A percentile compares a stretch with the other conserved stretches of the same genome.
These are phyloP conservation scores for Hyphopichia pseudoburtonii DNA, from an alignment of 1,139 yeast genomes.

Conservation along the genomic window DNA sequence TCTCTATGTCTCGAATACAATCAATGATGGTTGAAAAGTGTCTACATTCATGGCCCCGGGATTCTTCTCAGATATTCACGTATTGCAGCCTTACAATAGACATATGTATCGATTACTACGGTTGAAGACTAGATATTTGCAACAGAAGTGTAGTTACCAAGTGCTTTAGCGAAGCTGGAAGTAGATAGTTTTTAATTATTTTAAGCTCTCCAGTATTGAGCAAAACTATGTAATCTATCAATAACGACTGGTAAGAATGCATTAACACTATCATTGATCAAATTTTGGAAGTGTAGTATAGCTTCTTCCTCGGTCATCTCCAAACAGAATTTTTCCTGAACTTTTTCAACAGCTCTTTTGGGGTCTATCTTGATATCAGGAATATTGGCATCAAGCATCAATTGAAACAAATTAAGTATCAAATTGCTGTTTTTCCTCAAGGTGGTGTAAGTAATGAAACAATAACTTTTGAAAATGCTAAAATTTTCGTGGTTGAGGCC, in stretches of 20 bases:
- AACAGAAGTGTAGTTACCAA: too few relatives aligned
- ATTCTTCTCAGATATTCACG: too few relatives aligned
- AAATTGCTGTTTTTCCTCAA: slow-evolving; percentile 85
- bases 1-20: too few relatives aligned
- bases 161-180: too few relatives aligned
- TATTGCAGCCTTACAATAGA: too few relatives aligned
- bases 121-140: too few relatives aligned
- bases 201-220: slow-evolving; percentile 95
- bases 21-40: too few relatives aligned
- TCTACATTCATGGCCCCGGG: too few relatives aligned
- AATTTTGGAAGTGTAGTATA: slow-evolving; percentile 85
- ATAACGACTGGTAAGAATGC: slow-evolving; percentile 94
- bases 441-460: slow-evolving; percentile 92
- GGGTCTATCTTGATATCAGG: slow-evolving; percentile 82
- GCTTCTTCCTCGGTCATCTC: slow-evolving; percentile 97
- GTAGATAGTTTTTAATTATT: background rate
- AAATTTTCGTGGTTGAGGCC: slow-evolving; percentile 85
- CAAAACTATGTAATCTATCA: slow-evolving; percentile 90
- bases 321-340: slow-evolving; percentile 89
- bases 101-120: too few relatives aligned
- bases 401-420: slow-evolving; percentile 84
- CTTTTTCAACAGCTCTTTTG: slow-evolving; percentile 78
- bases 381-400: slow-evolving; percentile 92
- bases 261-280: slow-evolving; percentile 90
- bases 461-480: slow-evolving; percentile 82